A percentile compares a stretch with the other conserved stretches of the same genome.
These are phyloP conservation scores for Sisymbrium irio DNA, from an alignment of 345 rosid genomes.

Conservation along the genomic window DNA sequence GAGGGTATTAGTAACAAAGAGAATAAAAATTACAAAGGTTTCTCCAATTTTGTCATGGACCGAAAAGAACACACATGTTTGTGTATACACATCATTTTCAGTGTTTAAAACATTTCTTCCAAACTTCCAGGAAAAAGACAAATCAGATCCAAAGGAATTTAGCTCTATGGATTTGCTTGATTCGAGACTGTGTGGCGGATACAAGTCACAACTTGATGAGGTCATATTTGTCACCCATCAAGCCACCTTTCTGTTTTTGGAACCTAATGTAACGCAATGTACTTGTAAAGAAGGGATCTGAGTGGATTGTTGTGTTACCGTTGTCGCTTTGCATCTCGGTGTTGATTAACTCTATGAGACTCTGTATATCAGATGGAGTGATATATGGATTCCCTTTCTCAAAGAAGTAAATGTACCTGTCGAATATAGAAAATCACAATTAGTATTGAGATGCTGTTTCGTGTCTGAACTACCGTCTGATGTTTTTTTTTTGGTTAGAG, in stretches of 20 bases:
- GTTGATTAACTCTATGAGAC: slow-evolving; percentile 63
- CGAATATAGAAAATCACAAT: not conserved
- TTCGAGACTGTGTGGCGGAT: not conserved
- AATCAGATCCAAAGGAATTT: not conserved
- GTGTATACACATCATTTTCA: slow-evolving; percentile 16
- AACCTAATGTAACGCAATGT: slow-evolving; percentile 65
- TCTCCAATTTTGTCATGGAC: slow-evolving; percentile 12
- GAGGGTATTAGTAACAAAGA: not conserved
- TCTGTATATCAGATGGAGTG: slow-evolving; percentile 57
- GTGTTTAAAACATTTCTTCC: not conserved
- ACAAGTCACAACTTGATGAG: slow-evolving; percentile 46
- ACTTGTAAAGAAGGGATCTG: slow-evolving; percentile 65
- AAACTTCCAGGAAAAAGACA: not conserved
- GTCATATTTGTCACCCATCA: slow-evolving; percentile 66
- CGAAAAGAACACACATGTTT: slow-evolving; percentile 10
- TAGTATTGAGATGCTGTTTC: not conserved
- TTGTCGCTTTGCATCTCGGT: slow-evolving; percentile 72
- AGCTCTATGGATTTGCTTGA: not conserved
- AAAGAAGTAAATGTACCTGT: slow-evolving; percentile 71
- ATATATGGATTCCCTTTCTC: slow-evolving; percentile 82
- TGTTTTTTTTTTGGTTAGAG: not conserved
- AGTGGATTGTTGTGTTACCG: slow-evolving; percentile 43
- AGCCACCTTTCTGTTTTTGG: slow-evolving; percentile 81
- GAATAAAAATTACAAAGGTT: slow-evolving; percentile 11
- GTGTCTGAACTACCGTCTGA: not conserved